Evolutionary conservation across 2,329 filamentous ascomycete genomes (phyloP).

Genomic region (Fusarium burgessii): DNA sequence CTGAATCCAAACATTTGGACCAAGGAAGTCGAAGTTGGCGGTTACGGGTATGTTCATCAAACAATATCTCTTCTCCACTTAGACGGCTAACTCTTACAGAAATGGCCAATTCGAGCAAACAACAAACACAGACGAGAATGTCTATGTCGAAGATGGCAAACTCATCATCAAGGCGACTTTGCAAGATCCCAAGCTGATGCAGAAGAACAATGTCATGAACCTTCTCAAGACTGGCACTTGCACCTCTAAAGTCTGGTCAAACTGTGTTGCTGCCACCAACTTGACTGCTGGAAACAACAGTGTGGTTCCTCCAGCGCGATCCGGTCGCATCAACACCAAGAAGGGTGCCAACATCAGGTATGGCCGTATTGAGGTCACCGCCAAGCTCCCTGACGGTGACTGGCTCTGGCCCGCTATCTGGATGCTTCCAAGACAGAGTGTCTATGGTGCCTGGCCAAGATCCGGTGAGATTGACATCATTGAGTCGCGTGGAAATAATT

Average conservation of each 20-base stretch:
- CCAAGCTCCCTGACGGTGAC: slow-evolving; percentile 80
- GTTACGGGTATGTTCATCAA: slow-evolving; percentile 73
- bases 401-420: slow-evolving; percentile 95
- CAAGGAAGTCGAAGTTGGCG: slow-evolving; percentile 79
- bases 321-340: slow-evolving; percentile 82
- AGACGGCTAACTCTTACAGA: slow-evolving; percentile 54
- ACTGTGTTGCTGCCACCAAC: slow-evolving; percentile 79
- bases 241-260: slow-evolving; percentile 67
- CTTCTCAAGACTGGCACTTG: slow-evolving; percentile 75
- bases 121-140: slow-evolving; percentile 77
- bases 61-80: too few relatives aligned
- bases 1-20: slow-evolving; percentile 74
- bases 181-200: slow-evolving; percentile 75
- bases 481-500: slow-evolving; percentile 86
- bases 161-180: slow-evolving; percentile 83
- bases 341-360: slow-evolving; percentile 79
- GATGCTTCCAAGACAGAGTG: slow-evolving; percentile 81
- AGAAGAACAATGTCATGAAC: slow-evolving; percentile 75
- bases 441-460: slow-evolving; percentile 81
- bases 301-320: slow-evolving; percentile 81
- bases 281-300: slow-evolving; percentile 75
- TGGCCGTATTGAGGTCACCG: slow-evolving; percentile 83
- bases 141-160: slow-evolving; percentile 75
- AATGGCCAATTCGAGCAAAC: slow-evolving; percentile 87
- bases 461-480: slow-evolving; percentile 88